Percentiles rank a stretch among this genome's conserved stretches.
Evolutionary conservation across 2,329 filamentous ascomycete species (phyloP).

Genomic region (Emergomyces orientalis): DNA sequence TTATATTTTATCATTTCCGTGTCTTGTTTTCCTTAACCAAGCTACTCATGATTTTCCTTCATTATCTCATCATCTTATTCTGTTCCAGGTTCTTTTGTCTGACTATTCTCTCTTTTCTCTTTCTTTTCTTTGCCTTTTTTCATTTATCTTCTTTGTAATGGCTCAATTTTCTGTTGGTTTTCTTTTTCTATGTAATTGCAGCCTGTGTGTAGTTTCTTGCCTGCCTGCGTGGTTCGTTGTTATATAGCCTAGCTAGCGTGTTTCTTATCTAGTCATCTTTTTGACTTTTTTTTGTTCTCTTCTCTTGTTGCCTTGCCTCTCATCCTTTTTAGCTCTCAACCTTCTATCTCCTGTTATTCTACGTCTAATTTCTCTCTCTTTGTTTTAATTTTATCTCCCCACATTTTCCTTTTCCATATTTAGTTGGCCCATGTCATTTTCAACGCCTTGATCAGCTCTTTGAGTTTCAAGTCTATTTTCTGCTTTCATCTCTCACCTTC

Average conservation of each 20-base stretch:
- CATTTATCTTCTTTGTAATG: conserved; percentile 1
- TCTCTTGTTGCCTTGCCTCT: too few relatives aligned
- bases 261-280: conserved; percentile 1
- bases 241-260: neutral
- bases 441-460: too few relatives aligned
- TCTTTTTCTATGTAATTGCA: neutral
- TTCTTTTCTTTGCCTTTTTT: neutral
- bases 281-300: too few relatives aligned
- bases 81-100: conserved; percentile 1
- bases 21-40: neutral
- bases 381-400: too few relatives aligned
- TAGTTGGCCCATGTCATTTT: too few relatives aligned
- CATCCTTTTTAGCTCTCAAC: too few relatives aligned
- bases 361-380: too few relatives aligned
- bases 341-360: too few relatives aligned
- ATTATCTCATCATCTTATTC: neutral
- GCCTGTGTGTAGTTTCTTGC: neutral
- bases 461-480: too few relatives aligned
- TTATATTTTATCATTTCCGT: neutral
- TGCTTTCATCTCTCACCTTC: too few relatives aligned
- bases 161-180: neutral
- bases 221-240: neutral
- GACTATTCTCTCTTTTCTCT: neutral
- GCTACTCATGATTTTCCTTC: conserved; percentile 3
- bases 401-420: neutral